phyloP scores from a whole-genome alignment of 2,329 filamentous ascomycete genomes.

The Xylariaceae sp. region DNA sequence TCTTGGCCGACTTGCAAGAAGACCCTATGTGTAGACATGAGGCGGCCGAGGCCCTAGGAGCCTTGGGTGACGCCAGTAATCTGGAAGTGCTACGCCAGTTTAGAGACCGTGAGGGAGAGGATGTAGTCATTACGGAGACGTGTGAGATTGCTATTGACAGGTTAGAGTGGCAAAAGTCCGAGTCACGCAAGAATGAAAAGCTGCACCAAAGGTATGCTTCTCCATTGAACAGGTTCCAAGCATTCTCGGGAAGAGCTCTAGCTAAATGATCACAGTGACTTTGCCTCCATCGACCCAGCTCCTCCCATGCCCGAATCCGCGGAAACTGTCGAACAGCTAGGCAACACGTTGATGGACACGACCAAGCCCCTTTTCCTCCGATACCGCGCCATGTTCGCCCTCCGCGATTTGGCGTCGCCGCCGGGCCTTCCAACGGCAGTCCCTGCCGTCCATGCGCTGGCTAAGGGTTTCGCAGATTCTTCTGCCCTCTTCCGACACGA shows the following conservation, averaged over 20 bases:
- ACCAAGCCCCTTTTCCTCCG: conserved; percentile 78
- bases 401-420: conserved; percentile 90
- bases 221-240: not conserved
- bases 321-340: conserved; percentile 68
- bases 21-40: conserved; percentile 96
- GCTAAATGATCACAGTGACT: conserved; percentile 62
- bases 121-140: conserved; percentile 82
- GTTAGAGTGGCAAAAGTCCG: conserved; percentile 87
- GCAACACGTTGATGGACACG: conserved; percentile 73
- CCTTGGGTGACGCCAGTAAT: conserved; percentile 71
- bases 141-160: conserved; percentile 95
- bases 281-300: conserved; percentile 91
- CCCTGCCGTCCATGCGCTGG: conserved; percentile 80
- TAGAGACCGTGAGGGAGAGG: conserved; percentile 71
- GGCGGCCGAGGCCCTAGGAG: conserved; percentile 90
- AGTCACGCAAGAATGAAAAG: conserved; percentile 67
- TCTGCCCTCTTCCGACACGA: conserved; percentile 96
- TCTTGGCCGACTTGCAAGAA: conserved; percentile 74
- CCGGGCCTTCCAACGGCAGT: conserved; percentile 85
- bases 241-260: conserved; percentile 4
- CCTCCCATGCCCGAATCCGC: conserved; percentile 75
- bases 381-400: conserved; percentile 96
- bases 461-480: conserved; percentile 76
- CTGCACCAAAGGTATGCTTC: conserved; percentile 68
- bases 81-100: conserved; percentile 69